phyloP scores from a whole-genome alignment of 2,329 filamentous ascomycete genomes.

The Dactylellina haptotyla region DNA sequence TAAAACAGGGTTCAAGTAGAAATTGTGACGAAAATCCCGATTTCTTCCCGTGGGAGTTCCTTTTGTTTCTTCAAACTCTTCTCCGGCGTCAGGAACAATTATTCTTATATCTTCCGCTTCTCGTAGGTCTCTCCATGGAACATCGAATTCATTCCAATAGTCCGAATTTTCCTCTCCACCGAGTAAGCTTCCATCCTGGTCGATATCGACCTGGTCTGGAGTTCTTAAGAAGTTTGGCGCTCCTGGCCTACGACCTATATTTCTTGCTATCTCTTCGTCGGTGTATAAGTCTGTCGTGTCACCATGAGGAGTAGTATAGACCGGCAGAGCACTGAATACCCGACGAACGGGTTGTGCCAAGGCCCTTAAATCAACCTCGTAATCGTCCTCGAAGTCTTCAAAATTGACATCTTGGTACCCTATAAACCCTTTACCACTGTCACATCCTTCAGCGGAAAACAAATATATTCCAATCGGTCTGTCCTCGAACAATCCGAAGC shows the following conservation, averaged over 20 bases:
- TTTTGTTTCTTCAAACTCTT: conserved; percentile 9
- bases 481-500: conserved; percentile 14
- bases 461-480: conserved; percentile 15
- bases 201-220: neutral
- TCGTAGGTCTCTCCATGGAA: conserved; percentile 4
- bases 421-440: conserved; percentile 8
- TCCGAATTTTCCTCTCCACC: neutral
- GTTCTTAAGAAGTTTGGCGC: neutral
- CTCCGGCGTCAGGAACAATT: neutral
- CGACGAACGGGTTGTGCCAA: neutral
- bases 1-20: neutral
- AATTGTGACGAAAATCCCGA: neutral
- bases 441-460: conserved; percentile 17
- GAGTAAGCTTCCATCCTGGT: neutral
- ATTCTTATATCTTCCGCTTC: neutral
- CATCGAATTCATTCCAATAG: conserved; percentile 8
- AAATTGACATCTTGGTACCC: conserved; percentile 15
- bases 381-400: neutral
- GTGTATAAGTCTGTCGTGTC: conserved; percentile 3
- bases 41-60: neutral
- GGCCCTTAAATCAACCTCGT: neutral
- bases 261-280: conserved; percentile 9
- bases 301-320: neutral
- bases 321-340: conserved; percentile 31
- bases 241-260: conserved; percentile 7